Base-by-base conservation (phyloP, 2,329 filamentous ascomycete species). In the Anthostomella pinea region DNA sequence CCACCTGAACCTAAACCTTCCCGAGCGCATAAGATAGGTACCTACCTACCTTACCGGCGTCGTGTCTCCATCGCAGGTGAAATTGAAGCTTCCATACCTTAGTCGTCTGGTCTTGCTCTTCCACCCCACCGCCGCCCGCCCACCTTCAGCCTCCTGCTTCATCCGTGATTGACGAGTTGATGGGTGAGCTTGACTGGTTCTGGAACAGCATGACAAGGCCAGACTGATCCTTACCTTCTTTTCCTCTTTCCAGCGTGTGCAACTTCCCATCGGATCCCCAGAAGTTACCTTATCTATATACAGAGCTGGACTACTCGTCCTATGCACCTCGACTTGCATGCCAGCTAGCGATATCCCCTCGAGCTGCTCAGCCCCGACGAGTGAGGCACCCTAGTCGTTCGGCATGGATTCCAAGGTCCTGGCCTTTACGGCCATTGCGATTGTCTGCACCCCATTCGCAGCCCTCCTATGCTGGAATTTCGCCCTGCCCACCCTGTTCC, bases 401-500 rank as follows among this genome's bases (percentile, higher is more conserved):
- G 31, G 29, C 29, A 59, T 58, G 56, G 51, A 48, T 51, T 29
- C 47, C 48, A 24, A 39, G 10, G 45, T 47, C 17, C 26, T 54
- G 16, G 35, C 46, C 29, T 44, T 52, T 35, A 57, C 58, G 23
- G 48, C 46, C 25, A 30, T 52, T 22, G 56, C 45, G 22, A 33
- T 59, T 37, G 48, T 43, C n/a, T 51, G 40, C 35, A 56, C 48
- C n/a, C 56, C 57, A 15, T 52, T 61, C 21, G 41, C 41, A 15
- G 40, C 47, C 19, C 44, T 58, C 20, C 30, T 57, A 13, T 33
- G 51, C n/a, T 60, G 57, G 56, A 53, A 57, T 32, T 52, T 43
- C 30, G 33, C 62, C 26, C 38, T 56, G 13, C 52, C 60, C 4
- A 24, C 63, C 25, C 38, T 66, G 6, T 48, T 67, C 22, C 64